phyloP scores from a whole-genome alignment of 202 grass and related monocot genomes.

The Setaria viridis region DNA sequence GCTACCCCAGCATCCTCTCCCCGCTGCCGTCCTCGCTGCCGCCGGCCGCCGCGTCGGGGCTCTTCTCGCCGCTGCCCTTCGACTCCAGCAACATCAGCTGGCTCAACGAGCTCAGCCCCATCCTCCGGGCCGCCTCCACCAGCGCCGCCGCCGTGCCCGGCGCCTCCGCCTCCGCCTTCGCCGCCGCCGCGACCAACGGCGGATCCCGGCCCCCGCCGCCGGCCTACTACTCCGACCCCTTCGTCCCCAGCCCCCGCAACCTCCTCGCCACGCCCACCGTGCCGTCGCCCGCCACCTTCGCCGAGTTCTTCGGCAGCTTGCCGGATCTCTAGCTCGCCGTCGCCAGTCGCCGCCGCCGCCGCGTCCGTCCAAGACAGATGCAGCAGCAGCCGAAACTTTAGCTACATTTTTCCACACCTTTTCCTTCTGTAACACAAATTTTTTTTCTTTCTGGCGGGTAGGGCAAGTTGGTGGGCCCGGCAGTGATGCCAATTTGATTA shows the following conservation, averaged over 20 bases:
- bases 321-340: conserved; percentile 48
- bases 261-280: conserved; percentile 69
- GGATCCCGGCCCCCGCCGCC: background rate
- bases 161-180: conserved; percentile 21
- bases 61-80: conserved; percentile 77
- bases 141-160: background rate
- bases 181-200: conserved; percentile 12
- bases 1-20: conserved; percentile 65
- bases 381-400: conserved; percentile 10
- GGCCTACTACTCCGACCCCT: conserved; percentile 63
- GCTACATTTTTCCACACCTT: background rate
- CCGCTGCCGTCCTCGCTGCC: conserved; percentile 71
- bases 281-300: conserved; percentile 70
- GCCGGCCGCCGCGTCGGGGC: conserved; percentile 51
- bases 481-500: conserved; percentile 45
- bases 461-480: conserved; percentile 33
- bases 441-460: background rate
- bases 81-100: conserved; percentile 65
- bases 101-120: conserved; percentile 81
- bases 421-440: background rate
- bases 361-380: conserved; percentile 28
- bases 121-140: conserved; percentile 47
- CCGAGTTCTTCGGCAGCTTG: conserved; percentile 61
- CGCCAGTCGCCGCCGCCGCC: background rate
- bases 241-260: conserved; percentile 71